Conservation (phyloP, 768 basidiomycete species). For the Collybia nuda region DNA sequence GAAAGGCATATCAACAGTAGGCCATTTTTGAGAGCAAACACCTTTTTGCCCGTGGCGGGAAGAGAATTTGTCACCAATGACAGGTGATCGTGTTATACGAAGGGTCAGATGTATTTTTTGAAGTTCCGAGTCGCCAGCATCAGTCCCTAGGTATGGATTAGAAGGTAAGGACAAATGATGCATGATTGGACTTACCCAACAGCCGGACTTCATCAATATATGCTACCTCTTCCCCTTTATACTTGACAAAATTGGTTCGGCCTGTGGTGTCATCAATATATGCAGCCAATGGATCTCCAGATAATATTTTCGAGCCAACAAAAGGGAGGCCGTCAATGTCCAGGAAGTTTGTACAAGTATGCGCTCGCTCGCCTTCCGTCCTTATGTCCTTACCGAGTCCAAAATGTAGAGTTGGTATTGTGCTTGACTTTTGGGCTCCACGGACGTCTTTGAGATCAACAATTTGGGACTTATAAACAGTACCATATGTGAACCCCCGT, state of each 20-base stretch:
- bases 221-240: conserved; percentile 92
- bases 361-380: conserved; percentile 42
- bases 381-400: conserved; percentile 79
- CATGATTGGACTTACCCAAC: conserved; percentile 56
- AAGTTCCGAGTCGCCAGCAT: conserved; percentile 83
- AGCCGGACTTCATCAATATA: conserved; percentile 91
- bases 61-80: conserved; percentile 99
- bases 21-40: conserved; percentile 99
- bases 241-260: conserved; percentile 84
- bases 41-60: conserved; percentile 99
- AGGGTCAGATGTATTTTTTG: conserved; percentile 94
- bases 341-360: conserved; percentile 49
- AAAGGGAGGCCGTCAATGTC: conserved; percentile 85
- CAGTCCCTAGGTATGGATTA: conserved; percentile 55
- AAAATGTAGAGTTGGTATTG: conserved; percentile 81
- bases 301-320: conserved; percentile 64
- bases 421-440: conserved; percentile 57
- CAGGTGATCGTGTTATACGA: conserved; percentile 90
- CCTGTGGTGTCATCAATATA: conserved; percentile 86
- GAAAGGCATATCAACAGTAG: conserved; percentile 97
- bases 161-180: conserved; percentile 1
- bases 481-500: conserved; percentile 95
- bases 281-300: conserved; percentile 82
- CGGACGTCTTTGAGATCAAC: conserved; percentile 84
- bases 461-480: conserved; percentile 92